Percentiles rank a stretch among this genome's conserved stretches.
Conservation (phyloP, 345 rosid genomes). For the Melaleuca alternifolia region DNA sequence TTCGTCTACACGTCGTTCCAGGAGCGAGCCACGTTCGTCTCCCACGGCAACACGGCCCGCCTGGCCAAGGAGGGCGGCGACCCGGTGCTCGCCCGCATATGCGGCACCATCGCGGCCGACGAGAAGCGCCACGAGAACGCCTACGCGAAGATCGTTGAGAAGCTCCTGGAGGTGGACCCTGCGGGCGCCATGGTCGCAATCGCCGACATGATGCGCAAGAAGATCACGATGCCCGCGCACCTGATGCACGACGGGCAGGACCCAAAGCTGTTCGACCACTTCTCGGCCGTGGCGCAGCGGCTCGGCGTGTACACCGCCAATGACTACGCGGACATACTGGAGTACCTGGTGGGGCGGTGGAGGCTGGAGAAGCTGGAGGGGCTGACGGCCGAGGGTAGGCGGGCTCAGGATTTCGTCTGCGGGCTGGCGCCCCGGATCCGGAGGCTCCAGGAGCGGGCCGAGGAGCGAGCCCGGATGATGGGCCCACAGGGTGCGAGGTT, state of each 20-base stretch:
- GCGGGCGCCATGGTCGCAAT: conserved; percentile 29
- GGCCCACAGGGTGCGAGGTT: conserved; percentile 23
- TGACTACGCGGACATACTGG: conserved; percentile 63
- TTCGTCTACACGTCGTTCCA: conserved; percentile 85
- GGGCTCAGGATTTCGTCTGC: conserved; percentile 48
- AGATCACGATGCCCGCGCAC: conserved; percentile 67
- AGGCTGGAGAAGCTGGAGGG: conserved; percentile 50
- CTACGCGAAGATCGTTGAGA: conserved; percentile 40
- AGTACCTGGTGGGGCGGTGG: conserved; percentile 56
- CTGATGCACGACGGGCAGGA: conserved; percentile 57
- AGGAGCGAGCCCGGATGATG: conserved; percentile 40
- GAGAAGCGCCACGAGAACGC: conserved; percentile 69
- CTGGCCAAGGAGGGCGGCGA: conserved; percentile 51
- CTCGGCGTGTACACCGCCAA: conserved; percentile 53
- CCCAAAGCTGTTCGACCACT: conserved; percentile 45
- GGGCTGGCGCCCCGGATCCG: conserved; percentile 48
- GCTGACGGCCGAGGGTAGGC: conserved; percentile 39
- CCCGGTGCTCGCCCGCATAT: conserved; percentile 45
- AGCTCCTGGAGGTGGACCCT: conserved; percentile 61
- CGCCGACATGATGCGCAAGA: conserved; percentile 55
- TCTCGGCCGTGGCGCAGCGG: conserved; percentile 57
- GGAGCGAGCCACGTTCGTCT: conserved; percentile 74
- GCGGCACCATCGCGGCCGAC: conserved; percentile 67
- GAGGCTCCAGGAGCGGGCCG: conserved; percentile 50
- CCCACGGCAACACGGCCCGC: conserved; percentile 76